These are phyloP conservation scores for Pythium rhizo-oryzae DNA, from an alignment of 352 stramenopile species.

Conservation along the genomic window DNA sequence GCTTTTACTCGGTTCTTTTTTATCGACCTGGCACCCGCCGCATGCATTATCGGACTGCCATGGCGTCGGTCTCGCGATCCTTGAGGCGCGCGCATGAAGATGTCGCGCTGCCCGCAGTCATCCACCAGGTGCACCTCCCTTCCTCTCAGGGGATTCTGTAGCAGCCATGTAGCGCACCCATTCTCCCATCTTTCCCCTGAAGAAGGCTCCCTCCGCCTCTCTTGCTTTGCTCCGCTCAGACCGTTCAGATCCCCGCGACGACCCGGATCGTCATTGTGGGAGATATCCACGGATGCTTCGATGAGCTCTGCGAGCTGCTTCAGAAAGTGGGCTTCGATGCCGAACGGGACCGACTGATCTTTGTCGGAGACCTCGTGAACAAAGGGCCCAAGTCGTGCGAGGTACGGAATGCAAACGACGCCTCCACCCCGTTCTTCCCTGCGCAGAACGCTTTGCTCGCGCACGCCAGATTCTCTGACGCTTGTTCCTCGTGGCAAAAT, in stretches of 20 bases:
- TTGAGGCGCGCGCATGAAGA: slow-evolving; percentile 45
- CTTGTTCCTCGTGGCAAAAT: neutral
- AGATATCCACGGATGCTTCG: slow-evolving; percentile 92
- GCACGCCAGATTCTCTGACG: neutral
- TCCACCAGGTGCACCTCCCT: slow-evolving; percentile 40
- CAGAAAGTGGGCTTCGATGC: slow-evolving; percentile 43
- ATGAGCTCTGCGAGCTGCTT: slow-evolving; percentile 81
- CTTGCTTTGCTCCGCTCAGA: slow-evolving; percentile 2
- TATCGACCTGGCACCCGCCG: neutral
- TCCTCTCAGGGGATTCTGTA: slow-evolving; percentile 23
- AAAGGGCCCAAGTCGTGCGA: slow-evolving; percentile 88
- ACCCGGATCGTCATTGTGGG: slow-evolving; percentile 83
- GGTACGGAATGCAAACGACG: slow-evolving; percentile 23
- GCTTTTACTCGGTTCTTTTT: slow-evolving; percentile 14
- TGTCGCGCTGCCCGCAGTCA: slow-evolving; percentile 47
- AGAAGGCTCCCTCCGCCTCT: slow-evolving; percentile 3
- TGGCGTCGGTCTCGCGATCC: neutral
- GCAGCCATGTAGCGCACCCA: slow-evolving; percentile 13
- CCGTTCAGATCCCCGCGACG: slow-evolving; percentile 8
- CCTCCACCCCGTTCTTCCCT: neutral
- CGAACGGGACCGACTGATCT: slow-evolving; percentile 72
- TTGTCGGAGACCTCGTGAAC: slow-evolving; percentile 93
- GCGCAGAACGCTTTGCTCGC: neutral
- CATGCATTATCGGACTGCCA: neutral
- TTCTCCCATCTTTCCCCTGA: neutral